Conservation (phyloP, 352 stramenopile genomes). For the Blastocystis sp. region DNA sequence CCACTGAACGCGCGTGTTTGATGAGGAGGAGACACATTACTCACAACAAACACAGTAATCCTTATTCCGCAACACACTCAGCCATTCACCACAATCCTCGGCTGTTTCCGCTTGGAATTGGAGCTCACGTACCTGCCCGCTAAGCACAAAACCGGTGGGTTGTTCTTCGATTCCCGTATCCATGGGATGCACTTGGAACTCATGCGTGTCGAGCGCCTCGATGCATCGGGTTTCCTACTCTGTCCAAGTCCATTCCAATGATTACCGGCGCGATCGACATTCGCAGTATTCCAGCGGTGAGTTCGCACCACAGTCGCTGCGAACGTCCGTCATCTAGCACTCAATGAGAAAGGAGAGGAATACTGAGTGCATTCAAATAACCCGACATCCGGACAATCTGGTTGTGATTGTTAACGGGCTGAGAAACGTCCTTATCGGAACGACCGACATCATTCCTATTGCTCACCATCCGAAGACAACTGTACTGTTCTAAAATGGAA, state of each 20-base stretch:
- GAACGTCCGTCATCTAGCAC: conserved; percentile 35
- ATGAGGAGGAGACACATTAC: neutral
- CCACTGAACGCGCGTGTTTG: neutral
- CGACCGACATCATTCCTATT: neutral
- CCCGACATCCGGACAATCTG: conserved; percentile 41
- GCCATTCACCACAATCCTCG: conserved; percentile 36
- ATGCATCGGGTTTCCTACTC: neutral
- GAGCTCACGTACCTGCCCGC: conserved; percentile 14
- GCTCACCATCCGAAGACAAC: neutral
- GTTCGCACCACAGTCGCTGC: conserved; percentile 30
- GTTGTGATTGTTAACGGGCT: conserved; percentile 20
- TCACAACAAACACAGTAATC: neutral
- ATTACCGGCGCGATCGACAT: neutral
- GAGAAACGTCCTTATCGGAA: neutral
- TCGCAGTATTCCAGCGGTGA: conserved; percentile 17
- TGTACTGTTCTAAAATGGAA: neutral
- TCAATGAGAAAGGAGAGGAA: neutral
- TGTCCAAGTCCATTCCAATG: neutral
- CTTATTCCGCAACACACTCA: conserved; percentile 25
- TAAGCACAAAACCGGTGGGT: neutral
- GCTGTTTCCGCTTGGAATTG: conserved; percentile 23
- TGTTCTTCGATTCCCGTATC: neutral
- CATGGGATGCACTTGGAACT: neutral
- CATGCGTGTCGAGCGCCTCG: conserved; percentile 14
- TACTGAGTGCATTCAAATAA: conserved; percentile 28